Evolutionary conservation across 768 basidiomycete species (phyloP).

Genomic region (Calvatia gigantea): DNA sequence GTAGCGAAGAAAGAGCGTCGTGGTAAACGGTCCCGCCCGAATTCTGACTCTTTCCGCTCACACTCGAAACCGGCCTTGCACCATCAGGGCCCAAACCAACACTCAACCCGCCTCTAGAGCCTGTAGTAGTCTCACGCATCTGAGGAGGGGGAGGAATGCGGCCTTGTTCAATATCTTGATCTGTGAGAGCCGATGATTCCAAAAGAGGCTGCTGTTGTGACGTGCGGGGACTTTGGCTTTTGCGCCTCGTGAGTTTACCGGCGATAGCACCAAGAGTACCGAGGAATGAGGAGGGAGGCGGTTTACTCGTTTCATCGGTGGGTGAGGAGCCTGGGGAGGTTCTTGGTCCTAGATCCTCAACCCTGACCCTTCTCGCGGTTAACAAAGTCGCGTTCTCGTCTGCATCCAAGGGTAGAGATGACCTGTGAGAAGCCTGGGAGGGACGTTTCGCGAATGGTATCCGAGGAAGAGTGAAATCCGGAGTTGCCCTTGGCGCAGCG

Average conservation of each 20-base stretch:
- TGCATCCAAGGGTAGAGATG: conserved; percentile 27
- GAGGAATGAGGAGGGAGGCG: conserved; percentile 18
- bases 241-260: conserved; percentile 61
- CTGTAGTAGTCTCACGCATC: conserved; percentile 23
- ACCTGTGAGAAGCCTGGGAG: conserved; percentile 22
- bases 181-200: conserved; percentile 25
- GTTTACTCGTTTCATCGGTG: not conserved
- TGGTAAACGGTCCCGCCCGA: conserved; percentile 60
- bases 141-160: conserved; percentile 29
- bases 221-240: conserved; percentile 23
- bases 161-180: conserved; percentile 46
- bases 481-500: conserved; percentile 22
- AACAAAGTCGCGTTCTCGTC: conserved; percentile 47
- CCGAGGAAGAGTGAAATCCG: conserved; percentile 18
- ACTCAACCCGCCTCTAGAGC: conserved; percentile 11
- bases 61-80: conserved; percentile 52
- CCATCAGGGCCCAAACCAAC: conserved; percentile 37
- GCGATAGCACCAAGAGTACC: conserved; percentile 44
- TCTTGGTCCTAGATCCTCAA: conserved; percentile 32
- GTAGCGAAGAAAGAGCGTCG: conserved; percentile 54
- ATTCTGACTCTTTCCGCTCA: conserved; percentile 50
- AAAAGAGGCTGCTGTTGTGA: conserved; percentile 20
- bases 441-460: conserved; percentile 19
- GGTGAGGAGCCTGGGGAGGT: conserved; percentile 16
- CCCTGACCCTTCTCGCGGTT: conserved; percentile 48